Percentiles rank a stretch among this genome's conserved stretches.
phyloP scores from a whole-genome alignment of 2,329 filamentous ascomycete species.

The Aspergillus sp. region DNA sequence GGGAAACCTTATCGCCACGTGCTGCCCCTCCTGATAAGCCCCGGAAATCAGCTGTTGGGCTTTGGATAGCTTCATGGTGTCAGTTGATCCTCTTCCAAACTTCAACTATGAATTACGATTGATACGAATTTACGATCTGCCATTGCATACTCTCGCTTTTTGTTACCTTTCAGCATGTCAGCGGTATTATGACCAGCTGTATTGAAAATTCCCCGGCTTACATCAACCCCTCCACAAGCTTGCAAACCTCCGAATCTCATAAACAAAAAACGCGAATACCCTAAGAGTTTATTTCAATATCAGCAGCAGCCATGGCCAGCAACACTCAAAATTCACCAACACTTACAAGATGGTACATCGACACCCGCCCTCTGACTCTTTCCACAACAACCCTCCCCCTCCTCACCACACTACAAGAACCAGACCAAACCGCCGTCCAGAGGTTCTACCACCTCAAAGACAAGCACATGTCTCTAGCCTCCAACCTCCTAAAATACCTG shows the following conservation, averaged over 20 bases:
- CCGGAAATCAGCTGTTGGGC: neutral
- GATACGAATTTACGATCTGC: neutral
- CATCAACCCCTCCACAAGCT: neutral
- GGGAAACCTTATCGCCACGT: conserved; percentile 9
- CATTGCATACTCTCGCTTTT: neutral
- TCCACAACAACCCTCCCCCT: conserved; percentile 38
- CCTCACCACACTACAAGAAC: conserved; percentile 39
- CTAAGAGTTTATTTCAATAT: too few relatives aligned
- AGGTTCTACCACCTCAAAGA: conserved; percentile 56
- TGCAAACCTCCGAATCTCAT: neutral
- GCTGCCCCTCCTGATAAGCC: conserved; percentile 13
- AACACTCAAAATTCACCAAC: neutral
- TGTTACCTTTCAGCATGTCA: neutral
- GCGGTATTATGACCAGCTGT: neutral
- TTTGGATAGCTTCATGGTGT: neutral
- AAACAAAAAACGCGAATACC: neutral
- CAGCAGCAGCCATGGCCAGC: neutral
- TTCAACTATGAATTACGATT: neutral
- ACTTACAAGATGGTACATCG: conserved; percentile 46
- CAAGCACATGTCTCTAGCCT: conserved; percentile 61
- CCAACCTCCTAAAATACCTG: conserved; percentile 61
- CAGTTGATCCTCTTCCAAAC: neutral
- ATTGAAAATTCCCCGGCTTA: neutral
- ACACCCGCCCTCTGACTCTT: conserved; percentile 37
- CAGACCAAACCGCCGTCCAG: conserved; percentile 52